Conservation (phyloP, 768 basidiomycete genomes). For the Termitomyces sp. region DNA sequence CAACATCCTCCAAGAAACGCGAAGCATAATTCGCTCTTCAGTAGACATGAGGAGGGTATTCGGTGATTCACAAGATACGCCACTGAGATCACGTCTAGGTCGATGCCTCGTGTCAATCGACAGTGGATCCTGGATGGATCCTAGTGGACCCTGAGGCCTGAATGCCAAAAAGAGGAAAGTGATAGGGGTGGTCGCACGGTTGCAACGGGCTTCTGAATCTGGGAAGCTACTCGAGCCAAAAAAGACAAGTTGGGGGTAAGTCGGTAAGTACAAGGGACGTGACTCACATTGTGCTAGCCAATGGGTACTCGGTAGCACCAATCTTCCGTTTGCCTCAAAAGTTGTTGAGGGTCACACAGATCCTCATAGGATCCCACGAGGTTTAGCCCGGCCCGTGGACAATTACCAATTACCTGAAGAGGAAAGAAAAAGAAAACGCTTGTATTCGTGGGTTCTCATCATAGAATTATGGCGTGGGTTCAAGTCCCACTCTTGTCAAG, state of each 20-base stretch:
- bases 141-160: too few relatives aligned
- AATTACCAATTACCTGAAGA: background rate
- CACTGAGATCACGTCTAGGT: background rate
- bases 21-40: background rate
- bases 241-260: too few relatives aligned
- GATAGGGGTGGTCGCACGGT: background rate
- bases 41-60: background rate
- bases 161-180: background rate
- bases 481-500: too few relatives aligned
- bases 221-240: background rate
- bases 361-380: too few relatives aligned
- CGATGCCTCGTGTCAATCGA: background rate
- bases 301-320: too few relatives aligned
- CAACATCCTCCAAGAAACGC: too few relatives aligned
- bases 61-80: background rate
- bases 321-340: too few relatives aligned
- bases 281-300: background rate
- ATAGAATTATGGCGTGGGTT: too few relatives aligned
- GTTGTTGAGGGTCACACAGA: too few relatives aligned
- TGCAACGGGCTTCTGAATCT: conserved; percentile 2
- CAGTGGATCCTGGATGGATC: background rate
- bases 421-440: background rate
- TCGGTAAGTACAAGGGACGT: too few relatives aligned
- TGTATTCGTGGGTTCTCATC: background rate
- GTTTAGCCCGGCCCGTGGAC: too few relatives aligned